phyloP scores from a whole-genome alignment of 2,329 filamentous ascomycete species.

The Arthrobotrys megalospora region DNA sequence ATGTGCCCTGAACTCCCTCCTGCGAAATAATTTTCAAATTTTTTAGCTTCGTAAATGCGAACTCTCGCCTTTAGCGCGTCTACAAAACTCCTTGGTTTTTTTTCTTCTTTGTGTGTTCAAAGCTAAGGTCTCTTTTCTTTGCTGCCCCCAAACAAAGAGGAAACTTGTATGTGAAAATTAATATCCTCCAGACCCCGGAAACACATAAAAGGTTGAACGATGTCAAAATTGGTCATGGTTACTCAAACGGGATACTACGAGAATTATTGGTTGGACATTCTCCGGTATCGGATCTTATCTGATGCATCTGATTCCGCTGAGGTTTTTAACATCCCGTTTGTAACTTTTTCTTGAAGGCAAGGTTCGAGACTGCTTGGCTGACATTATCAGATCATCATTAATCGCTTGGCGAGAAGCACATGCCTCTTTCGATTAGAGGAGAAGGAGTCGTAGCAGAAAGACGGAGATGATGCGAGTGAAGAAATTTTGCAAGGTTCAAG shows the following conservation, averaged over 20 bases:
- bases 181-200: conserved; percentile 23
- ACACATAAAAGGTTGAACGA: conserved; percentile 39
- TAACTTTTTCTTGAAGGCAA: conserved; percentile 26
- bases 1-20: conserved; percentile 45
- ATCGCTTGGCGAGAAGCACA: conserved; percentile 54
- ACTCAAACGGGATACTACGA: conserved; percentile 50
- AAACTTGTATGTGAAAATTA: conserved; percentile 52
- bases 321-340: conserved; percentile 1
- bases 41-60: conserved; percentile 24
- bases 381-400: conserved; percentile 61
- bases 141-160: conserved; percentile 37
- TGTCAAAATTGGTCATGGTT: conserved; percentile 56
- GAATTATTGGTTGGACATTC: conserved; percentile 42
- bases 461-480: conserved; percentile 29
- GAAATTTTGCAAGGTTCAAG: conserved; percentile 45
- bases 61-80: conserved; percentile 31
- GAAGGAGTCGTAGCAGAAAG: conserved; percentile 28
- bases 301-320: conserved; percentile 60
- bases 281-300: conserved; percentile 62
- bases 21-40: conserved; percentile 19
- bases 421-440: conserved; percentile 51
- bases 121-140: not conserved
- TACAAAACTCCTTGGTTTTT: conserved; percentile 20
- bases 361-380: conserved; percentile 37
- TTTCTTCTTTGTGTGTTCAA: conserved; percentile 15